A percentile compares a stretch with the other conserved stretches of the same genome.
Conservation (phyloP, 768 basidiomycete genomes). For the Cystobasidium tubakii region DNA sequence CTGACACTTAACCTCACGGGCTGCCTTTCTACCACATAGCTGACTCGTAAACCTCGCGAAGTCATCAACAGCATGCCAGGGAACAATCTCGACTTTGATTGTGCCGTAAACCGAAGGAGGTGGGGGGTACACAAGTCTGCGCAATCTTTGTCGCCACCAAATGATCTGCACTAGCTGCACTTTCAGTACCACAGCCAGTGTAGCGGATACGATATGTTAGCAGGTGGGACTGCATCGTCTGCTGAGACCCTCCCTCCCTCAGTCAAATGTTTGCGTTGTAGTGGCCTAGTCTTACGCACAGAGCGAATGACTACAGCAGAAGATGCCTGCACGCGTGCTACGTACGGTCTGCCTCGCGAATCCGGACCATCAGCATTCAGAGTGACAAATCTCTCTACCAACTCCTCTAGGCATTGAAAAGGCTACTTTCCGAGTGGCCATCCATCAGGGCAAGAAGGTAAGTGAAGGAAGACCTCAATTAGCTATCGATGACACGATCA, state of each 20-base stretch:
- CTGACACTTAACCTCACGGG: background rate
- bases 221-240: too few species aligned
- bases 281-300: too few species aligned
- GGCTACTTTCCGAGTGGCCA: slow-evolving; percentile 18
- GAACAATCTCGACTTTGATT: slow-evolving; percentile 10
- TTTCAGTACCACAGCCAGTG: too few species aligned
- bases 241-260: too few species aligned
- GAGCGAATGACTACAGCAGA: too few species aligned
- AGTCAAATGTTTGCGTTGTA: too few species aligned
- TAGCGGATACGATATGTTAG: background rate
- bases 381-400: too few species aligned
- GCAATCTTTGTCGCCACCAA: background rate
- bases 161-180: background rate
- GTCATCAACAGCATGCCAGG: too few species aligned
- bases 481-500: too few species aligned
- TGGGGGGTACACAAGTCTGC: slow-evolving; percentile 6
- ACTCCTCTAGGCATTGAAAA: slow-evolving; percentile 16
- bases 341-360: too few species aligned
- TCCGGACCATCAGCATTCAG: background rate
- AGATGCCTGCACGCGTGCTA: too few species aligned
- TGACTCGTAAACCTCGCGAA: too few species aligned
- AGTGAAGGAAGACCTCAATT: background rate
- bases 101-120: slow-evolving; percentile 18
- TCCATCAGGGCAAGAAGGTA: slow-evolving; percentile 28
- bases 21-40: background rate